Base-by-base conservation (phyloP, 345 rosid species). In the Erucastrum elatum region DNA sequence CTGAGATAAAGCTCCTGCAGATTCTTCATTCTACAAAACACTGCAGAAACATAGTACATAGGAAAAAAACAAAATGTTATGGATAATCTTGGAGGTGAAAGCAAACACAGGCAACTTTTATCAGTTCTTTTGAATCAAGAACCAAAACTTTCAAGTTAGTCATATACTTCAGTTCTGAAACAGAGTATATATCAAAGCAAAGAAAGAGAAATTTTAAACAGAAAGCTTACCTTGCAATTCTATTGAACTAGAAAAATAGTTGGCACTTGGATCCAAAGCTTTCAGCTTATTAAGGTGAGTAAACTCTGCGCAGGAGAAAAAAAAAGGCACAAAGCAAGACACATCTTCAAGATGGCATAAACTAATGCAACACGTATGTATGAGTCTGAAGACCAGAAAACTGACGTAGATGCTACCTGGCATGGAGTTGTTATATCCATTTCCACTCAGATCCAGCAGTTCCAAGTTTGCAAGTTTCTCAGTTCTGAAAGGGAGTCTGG, bases 391-490 rank as follows among this genome's bases (percentile, higher is more conserved):
- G 27, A 55, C 27, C 25, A 39, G 2, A 9, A 39, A 2, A 53
- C 3, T 53, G 59, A 49, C 8, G 6, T 56, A 56, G 27, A 56
- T 8, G 11, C 61, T 17, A 56, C 61, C 29, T 64, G 70, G 33
- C 16, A 74, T 64, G 9, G 70, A 30, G 16, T 26, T 21, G 2
- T 53, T 53, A 55, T 15, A 51, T 64, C 70, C 27, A 8, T 74
- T 75, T n/a, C 8, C 1, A 39, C 72, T 34, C 8, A 75, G 3
- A 39, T 66, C 72, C 35, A 75, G 10, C 5, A 66, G 15, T 75
- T 75, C 56, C 78, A 75, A 75, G 10, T 64, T 74, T 4, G 2
- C 53, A 74, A 74, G 56, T 53, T 49, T 37, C 3, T 35, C 0
- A 75, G 66, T 25, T 75, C 78, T 29, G 33, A 8, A 56, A 49